Percentiles rank a stretch among this genome's conserved stretches.
Evolutionary conservation across 805 yeast species (phyloP).

Genomic region (Candida piceae): DNA sequence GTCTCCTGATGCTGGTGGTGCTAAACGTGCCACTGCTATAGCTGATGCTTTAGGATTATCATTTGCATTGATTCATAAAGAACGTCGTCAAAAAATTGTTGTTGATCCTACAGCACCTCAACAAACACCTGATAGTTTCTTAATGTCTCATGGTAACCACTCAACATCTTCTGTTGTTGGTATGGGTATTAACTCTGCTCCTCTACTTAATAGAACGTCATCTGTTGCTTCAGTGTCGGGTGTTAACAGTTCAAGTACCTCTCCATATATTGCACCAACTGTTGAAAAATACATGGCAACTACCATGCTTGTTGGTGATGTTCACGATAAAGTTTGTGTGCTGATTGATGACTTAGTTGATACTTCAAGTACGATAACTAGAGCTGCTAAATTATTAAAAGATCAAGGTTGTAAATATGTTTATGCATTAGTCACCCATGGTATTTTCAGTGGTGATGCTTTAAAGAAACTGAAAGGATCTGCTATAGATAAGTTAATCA

Average conservation of each 20-base stretch:
- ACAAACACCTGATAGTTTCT: conserved; percentile 9
- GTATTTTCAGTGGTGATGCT: conserved; percentile 90
- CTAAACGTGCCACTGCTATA: conserved; percentile 89
- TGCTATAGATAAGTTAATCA: conserved; percentile 76
- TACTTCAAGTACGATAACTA: conserved; percentile 83
- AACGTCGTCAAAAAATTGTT: conserved; percentile 54
- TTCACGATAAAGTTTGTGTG: conserved; percentile 79
- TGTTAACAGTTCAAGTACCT: not conserved
- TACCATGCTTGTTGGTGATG: conserved; percentile 96
- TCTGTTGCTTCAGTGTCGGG: conserved; percentile 12
- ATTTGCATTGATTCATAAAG: conserved; percentile 94
- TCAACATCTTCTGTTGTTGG: conserved; percentile 8
- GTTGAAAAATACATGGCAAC: conserved; percentile 50
- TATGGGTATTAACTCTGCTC: conserved; percentile 10
- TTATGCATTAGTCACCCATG: conserved; percentile 87
- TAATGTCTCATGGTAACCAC: conserved; percentile 9
- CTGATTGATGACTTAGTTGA: conserved; percentile 91
- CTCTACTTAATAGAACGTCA: conserved; percentile 9
- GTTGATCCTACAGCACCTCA: conserved; percentile 11
- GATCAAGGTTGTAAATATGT: conserved; percentile 90
- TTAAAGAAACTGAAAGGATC: conserved; percentile 60
- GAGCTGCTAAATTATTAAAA: conserved; percentile 88
- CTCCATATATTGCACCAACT: not conserved
- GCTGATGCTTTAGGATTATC: conserved; percentile 87
- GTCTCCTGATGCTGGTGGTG: conserved; percentile 99